These are phyloP conservation scores for Apophysomyces elegans DNA, from an alignment of 371 early-diverging fungal species.

Conservation along the genomic window DNA sequence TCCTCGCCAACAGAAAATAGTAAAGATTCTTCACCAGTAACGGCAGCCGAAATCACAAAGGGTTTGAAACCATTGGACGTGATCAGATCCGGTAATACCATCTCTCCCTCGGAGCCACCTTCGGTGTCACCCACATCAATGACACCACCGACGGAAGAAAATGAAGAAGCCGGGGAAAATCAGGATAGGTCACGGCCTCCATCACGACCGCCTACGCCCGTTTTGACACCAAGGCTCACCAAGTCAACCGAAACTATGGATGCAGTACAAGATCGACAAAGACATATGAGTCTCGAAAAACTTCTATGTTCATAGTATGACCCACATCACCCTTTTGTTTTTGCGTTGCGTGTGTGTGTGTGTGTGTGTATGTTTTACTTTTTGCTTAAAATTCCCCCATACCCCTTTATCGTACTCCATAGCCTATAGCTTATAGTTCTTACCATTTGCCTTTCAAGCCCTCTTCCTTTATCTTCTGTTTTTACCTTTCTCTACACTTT, in stretches of 20 bases:
- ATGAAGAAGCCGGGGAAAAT: not conserved
- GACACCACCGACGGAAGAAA: conserved; percentile 9
- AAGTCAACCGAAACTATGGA: not conserved
- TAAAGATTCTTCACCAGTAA: conserved; percentile 2
- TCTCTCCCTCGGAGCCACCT: conserved; percentile 11
- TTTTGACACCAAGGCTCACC: conserved; percentile 14
- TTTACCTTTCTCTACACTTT: no score
- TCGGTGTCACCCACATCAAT: conserved; percentile 8
- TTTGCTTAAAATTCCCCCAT: not conserved
- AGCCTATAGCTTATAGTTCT: not conserved
- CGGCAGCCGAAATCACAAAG: conserved; percentile 8
- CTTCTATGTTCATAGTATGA: conserved; percentile 15
- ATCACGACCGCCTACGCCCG: conserved; percentile 18
- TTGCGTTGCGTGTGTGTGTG: not conserved
- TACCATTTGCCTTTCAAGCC: not conserved
- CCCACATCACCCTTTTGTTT: not conserved
- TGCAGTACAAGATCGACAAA: conserved; percentile 4
- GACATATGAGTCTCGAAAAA: conserved; percentile 27
- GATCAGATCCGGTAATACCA: conserved; percentile 22
- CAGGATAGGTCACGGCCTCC: conserved; percentile 10
- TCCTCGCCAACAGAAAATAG: not conserved
- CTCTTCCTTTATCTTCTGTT: no score
- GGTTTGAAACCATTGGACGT: conserved; percentile 40
- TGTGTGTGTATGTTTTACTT: not conserved
- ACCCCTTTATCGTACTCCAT: not conserved